Evolutionary conservation across 2,329 filamentous ascomycete species (phyloP).

Genomic region (Aureobasidium sp.): DNA sequence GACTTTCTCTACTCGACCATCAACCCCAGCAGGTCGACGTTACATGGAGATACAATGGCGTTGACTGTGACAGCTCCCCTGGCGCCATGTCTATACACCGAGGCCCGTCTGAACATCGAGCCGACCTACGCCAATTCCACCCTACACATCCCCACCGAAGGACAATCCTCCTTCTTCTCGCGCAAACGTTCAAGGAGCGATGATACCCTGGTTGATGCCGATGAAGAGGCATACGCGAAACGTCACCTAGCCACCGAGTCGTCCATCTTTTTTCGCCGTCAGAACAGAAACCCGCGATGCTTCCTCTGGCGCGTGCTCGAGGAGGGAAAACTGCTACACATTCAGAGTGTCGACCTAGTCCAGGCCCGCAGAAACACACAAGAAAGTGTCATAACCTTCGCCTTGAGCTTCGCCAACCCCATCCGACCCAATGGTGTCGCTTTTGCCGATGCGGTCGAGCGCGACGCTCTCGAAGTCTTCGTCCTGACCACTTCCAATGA

Average conservation of each 20-base stretch:
- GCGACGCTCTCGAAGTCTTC: slow-evolving; percentile 70
- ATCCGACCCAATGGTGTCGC: slow-evolving; percentile 73
- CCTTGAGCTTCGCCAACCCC: slow-evolving; percentile 71
- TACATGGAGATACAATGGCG: slow-evolving; percentile 7
- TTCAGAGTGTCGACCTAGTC: slow-evolving; percentile 73
- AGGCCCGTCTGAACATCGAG: slow-evolving; percentile 77
- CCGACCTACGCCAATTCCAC: slow-evolving; percentile 59
- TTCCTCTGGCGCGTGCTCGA: slow-evolving; percentile 90
- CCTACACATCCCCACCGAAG: slow-evolving; percentile 51
- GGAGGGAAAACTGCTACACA: slow-evolving; percentile 67
- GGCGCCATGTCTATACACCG: slow-evolving; percentile 67
- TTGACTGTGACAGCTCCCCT: slow-evolving; percentile 52
- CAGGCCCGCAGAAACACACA: slow-evolving; percentile 44
- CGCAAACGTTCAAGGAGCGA: slow-evolving; percentile 24
- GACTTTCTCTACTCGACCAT: background rate
- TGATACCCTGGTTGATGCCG: slow-evolving; percentile 40
- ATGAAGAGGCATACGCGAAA: slow-evolving; percentile 64
- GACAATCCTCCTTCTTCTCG: slow-evolving; percentile 29
- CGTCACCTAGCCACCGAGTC: slow-evolving; percentile 68
- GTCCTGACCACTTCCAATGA: slow-evolving; percentile 70
- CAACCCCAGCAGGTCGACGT: background rate
- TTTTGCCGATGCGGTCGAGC: slow-evolving; percentile 69
- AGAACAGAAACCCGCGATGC: slow-evolving; percentile 66
- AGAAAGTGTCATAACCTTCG: slow-evolving; percentile 55
- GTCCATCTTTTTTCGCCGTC: slow-evolving; percentile 74